Base-by-base conservation (phyloP, 257 asterid genomes). In the Primulina eburnea region DNA sequence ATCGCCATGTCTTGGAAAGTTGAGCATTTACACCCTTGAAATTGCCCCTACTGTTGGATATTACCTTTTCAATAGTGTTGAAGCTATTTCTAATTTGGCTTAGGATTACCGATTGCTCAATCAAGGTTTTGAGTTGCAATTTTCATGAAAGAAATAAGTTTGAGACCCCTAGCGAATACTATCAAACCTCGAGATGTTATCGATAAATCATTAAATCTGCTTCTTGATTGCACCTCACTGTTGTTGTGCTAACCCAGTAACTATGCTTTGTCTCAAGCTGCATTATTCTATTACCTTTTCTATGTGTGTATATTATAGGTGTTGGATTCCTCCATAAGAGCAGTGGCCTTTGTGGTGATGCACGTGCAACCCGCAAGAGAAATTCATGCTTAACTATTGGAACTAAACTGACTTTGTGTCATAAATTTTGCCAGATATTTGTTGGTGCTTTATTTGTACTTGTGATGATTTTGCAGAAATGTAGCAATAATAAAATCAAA, bases 401-500 rank as follows among this genome's bases (percentile, higher is more conserved):
- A 50, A 50, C 8, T 14, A 16, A 47, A 17, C 57, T 0, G 57
- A 50, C 57, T 14, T 5, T 17, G 20, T 47, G n/a, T 3, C 7
- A 14, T 47, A 14, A 12, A 12, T 47, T 12, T 47, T 47, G 18
- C 55, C 55, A 4, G 18, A 47, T 47, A 4, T 14, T 47, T 47
- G 55, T 47, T 14, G 18, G 6, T 4, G 55, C 55, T 47, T 24
- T 47, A 47, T 47, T 14, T 0, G 6, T 0, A 14, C 18, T 47
- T 50, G 20, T 6, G 57, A 56, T 74, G 68, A 71, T 73, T 68
- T 69, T 79, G 89, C 96, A 94, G 99, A 82, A 84, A 71, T 26
- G 87, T 85, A 5, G 92, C 88, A 66, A 78, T 94, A 40, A 82
- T 94, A 83, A 94, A 91, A 53, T 89, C 99, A 4, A 80, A 74